Evolutionary conservation across 1,139 yeast genomes (phyloP), one percentile per base, ranked within the genome.

Genomic region (Arxiozyma telluris): DNA sequence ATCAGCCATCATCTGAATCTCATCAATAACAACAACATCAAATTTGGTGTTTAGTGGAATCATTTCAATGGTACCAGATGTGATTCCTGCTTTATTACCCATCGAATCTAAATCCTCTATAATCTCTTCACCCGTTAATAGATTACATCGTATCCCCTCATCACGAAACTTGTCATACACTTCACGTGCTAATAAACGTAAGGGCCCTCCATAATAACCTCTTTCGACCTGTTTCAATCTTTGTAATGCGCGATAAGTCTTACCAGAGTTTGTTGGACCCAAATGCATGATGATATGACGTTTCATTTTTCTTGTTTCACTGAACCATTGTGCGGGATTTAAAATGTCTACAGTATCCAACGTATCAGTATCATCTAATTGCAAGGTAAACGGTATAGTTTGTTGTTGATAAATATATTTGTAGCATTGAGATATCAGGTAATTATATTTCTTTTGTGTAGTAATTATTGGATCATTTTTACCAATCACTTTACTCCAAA

Each of bases 241-340:
- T 63, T 85, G 77, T 47, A 93, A 72, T 0, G 98, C 96, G 50
- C 81, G 79, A 65, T 87, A 87, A 0, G 98, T 93, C 65, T 93
- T 93, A n/a, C 99, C 99, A 61, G 94, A 84, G 67, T 93, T 93
- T 0, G 99, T 93, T 0, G 99, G 98, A 0, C 99, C 99, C 21
- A 93, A 89, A 68, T 93, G 99, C 82, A 94, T 79, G 22, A 84
- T 77, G 48, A 93, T 78, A 55, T 85, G 84, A 45, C 99, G 75
- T 59, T 82, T 83, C 74, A 90, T 76, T 58, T 83, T 81, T 47
- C 98, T 75, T 0, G 98, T 96, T 50, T 77, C 81, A 0, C 98
- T 96, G 63, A 77, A 93, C 94, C 96, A 87, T 66, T 84, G 89
- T 1, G 85, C 84, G 0, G 96, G 96, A 59, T 83, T 80, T 2